These are phyloP conservation scores for Fraxinus dipetala DNA, from an alignment of 305 asterid species.

Conservation along the genomic window DNA sequence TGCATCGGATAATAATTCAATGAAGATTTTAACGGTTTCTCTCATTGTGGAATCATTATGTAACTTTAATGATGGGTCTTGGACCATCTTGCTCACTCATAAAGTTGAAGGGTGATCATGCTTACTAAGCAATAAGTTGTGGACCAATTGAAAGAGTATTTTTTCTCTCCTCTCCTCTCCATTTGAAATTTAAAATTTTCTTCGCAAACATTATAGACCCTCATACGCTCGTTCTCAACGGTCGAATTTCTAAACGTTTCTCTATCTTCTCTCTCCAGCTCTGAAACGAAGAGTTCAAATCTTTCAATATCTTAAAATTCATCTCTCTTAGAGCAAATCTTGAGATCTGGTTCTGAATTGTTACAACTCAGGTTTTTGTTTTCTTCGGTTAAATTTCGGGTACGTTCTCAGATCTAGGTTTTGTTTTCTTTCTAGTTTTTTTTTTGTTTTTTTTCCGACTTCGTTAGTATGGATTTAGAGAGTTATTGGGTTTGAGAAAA, in stretches of 20 bases:
- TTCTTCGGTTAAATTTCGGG: constrained; percentile 29
- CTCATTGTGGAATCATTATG: background rate
- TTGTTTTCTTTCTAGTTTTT: background rate
- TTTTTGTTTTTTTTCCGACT: background rate
- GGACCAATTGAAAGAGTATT: background rate
- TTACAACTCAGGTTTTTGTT: constrained; percentile 2
- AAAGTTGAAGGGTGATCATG: background rate
- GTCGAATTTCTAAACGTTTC: constrained; percentile 31
- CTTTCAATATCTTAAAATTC: constrained; percentile 3
- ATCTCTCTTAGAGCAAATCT: constrained; percentile 11
- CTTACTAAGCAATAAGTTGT: background rate
- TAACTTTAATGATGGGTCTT: background rate
- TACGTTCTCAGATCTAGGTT: constrained; percentile 25
- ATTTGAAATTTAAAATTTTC: background rate
- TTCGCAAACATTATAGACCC: background rate
- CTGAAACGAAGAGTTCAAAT: background rate
- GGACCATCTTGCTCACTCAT: background rate
- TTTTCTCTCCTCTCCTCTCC: background rate
- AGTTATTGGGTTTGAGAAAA: background rate
- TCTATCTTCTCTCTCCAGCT: constrained; percentile 30
- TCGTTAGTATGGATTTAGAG: background rate
- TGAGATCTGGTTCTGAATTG: constrained; percentile 22
- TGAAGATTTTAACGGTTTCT: background rate
- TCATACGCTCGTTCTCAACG: constrained; percentile 27
- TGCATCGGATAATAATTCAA: background rate